phyloP scores from a whole-genome alignment of 2,329 filamentous ascomycete species.

The Colletotrichum siamense region DNA sequence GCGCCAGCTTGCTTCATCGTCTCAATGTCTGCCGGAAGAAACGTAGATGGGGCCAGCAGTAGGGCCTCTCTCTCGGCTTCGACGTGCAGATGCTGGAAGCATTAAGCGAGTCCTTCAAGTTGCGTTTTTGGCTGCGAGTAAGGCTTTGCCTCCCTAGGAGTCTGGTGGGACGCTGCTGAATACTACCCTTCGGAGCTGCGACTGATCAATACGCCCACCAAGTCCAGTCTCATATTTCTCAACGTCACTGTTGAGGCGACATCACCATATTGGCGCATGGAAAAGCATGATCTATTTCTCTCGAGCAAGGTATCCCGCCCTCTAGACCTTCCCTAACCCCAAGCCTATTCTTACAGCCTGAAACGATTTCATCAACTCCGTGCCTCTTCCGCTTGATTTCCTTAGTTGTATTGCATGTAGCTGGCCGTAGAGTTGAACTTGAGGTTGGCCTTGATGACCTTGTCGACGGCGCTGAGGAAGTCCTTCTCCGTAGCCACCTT shows the following conservation, averaged over 20 bases:
- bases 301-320: conserved; percentile 15
- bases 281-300: conserved; percentile 22
- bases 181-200: not conserved
- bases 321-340: conserved; percentile 20
- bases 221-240: not conserved
- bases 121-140: not conserved
- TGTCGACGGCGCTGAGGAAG: conserved; percentile 96
- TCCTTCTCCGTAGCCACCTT: conserved; percentile 99
- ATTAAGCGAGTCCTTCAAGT: not conserved
- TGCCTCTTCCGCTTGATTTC: not conserved
- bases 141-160: not conserved
- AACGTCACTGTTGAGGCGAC: not conserved
- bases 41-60: not conserved
- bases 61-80: not conserved
- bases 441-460: conserved; percentile 98
- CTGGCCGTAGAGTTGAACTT: conserved; percentile 99
- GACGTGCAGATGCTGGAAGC: not conserved
- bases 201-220: not conserved
- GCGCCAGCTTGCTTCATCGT: not conserved
- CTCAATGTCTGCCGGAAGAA: not conserved
- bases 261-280: not conserved
- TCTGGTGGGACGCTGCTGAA: not conserved
- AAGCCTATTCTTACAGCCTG: conserved; percentile 28
- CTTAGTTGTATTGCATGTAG: conserved; percentile 98
- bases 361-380: conserved; percentile 16